phyloP scores from a whole-genome alignment of 208 protist species.

The Acanthamoeba divionensis region DNA sequence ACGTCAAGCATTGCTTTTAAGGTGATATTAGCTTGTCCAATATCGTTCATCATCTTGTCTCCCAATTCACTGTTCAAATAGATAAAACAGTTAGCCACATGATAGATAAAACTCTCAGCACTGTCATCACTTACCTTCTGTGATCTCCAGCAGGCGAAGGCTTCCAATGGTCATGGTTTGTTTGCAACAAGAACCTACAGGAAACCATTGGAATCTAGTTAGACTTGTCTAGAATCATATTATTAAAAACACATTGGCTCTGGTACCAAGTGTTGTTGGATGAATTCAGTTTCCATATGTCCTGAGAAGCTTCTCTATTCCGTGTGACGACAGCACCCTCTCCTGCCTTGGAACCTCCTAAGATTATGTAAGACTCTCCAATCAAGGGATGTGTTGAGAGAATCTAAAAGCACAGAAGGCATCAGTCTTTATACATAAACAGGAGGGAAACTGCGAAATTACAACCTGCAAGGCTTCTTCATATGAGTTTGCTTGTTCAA shows the following conservation, averaged over 20 bases:
- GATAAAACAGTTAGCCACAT: neutral
- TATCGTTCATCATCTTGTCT: neutral
- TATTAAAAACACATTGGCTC: neutral
- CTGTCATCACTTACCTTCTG: neutral
- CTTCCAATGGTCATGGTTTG: slow-evolving; percentile 23
- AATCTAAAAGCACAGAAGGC: neutral
- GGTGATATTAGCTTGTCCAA: neutral
- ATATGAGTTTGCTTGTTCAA: neutral
- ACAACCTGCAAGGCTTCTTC: neutral
- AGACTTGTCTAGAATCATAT: neutral
- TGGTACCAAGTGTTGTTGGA: neutral
- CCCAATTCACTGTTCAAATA: neutral
- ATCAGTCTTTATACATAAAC: neutral
- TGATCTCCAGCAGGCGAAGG: slow-evolving; percentile 9
- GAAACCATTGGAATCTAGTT: neutral
- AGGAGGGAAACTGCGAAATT: too few relatives aligned
- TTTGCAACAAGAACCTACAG: neutral
- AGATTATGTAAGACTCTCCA: slow-evolving; percentile 12
- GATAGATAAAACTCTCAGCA: neutral
- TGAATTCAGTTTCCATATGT: neutral
- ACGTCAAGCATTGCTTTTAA: neutral
- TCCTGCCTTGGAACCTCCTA: neutral
- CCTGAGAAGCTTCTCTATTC: neutral
- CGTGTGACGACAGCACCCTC: neutral
- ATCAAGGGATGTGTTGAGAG: neutral